Conservation (phyloP, 2,329 filamentous ascomycete genomes). For the Endoconidiophora laricicola region DNA sequence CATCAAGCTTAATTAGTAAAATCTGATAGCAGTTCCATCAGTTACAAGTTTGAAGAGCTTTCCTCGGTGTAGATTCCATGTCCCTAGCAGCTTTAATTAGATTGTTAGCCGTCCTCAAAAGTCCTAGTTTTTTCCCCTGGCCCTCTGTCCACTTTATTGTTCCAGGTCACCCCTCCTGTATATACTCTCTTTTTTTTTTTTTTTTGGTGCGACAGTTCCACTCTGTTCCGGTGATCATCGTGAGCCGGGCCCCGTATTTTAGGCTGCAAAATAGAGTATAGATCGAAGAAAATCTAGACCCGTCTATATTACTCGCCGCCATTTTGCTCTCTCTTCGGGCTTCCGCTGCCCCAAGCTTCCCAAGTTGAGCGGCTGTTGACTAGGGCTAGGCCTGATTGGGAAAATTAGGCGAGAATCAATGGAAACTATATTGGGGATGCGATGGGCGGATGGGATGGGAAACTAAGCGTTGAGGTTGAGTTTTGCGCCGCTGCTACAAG, state of each 20-base stretch:
- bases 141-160: too few species aligned
- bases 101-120: too few species aligned
- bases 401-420: conserved; percentile 3
- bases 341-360: not conserved
- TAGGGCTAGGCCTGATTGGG: not conserved
- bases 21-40: too few species aligned
- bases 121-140: too few species aligned
- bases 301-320: not conserved
- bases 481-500: not conserved
- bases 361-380: conserved; percentile 8
- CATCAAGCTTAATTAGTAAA: too few species aligned
- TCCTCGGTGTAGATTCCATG: too few species aligned
- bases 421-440: conserved; percentile 1
- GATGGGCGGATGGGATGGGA: conserved; percentile 1
- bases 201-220: conserved; percentile 1
- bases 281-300: conserved; percentile 8
- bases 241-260: not conserved
- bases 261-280: conserved; percentile 3
- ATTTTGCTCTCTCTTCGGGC: not conserved
- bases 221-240: conserved; percentile 1
- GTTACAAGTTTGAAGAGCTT: too few species aligned
- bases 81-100: too few species aligned
- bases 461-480: conserved; percentile 13
- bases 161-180: too few species aligned
- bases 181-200: not conserved